Evolutionary conservation across 1,139 yeast genomes (phyloP).

Genomic region (Pichia sp.): DNA sequence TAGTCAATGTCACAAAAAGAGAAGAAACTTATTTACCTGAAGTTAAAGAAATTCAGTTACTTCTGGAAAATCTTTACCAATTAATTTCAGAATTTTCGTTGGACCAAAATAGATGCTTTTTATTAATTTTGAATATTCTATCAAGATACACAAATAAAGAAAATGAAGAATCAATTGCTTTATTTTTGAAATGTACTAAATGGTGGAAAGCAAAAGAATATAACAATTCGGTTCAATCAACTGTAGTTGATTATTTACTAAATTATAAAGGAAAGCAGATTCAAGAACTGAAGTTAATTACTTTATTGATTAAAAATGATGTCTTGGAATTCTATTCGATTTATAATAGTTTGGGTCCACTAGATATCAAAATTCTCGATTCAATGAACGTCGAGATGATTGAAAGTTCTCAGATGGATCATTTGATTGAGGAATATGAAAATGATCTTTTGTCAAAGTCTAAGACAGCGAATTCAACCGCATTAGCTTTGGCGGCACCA

Average conservation of each 20-base stretch:
- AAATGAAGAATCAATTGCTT: conserved; percentile 38
- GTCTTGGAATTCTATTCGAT: conserved; percentile 58
- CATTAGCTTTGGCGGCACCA: conserved; percentile 85
- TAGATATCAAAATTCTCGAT: conserved; percentile 29
- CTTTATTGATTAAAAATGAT: conserved; percentile 58
- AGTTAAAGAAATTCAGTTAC: conserved; percentile 34
- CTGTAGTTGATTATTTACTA: conserved; percentile 50
- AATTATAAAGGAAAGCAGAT: conserved; percentile 23
- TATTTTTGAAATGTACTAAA: conserved; percentile 34
- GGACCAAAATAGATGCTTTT: conserved; percentile 69
- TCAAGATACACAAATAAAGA: conserved; percentile 27
- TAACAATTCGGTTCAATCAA: conserved; percentile 29
- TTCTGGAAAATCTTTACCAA: conserved; percentile 44
- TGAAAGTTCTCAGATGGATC: conserved; percentile 24
- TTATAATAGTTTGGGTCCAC: conserved; percentile 42
- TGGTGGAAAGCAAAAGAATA: conserved; percentile 46
- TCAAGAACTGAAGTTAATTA: conserved; percentile 39
- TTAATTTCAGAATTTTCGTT: conserved; percentile 71
- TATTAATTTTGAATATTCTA: conserved; percentile 29
- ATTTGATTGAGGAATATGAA: conserved; percentile 40
- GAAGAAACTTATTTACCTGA: conserved; percentile 21
- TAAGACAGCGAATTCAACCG: conserved; percentile 61
- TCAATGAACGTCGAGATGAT: conserved; percentile 19
- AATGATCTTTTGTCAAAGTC: conserved; percentile 53
- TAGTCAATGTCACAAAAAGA: background rate